Evolutionary conservation across 148 eudicot species (phyloP), one percentile per base, ranked within the genome.

Genomic region (Cornus florida): DNA sequence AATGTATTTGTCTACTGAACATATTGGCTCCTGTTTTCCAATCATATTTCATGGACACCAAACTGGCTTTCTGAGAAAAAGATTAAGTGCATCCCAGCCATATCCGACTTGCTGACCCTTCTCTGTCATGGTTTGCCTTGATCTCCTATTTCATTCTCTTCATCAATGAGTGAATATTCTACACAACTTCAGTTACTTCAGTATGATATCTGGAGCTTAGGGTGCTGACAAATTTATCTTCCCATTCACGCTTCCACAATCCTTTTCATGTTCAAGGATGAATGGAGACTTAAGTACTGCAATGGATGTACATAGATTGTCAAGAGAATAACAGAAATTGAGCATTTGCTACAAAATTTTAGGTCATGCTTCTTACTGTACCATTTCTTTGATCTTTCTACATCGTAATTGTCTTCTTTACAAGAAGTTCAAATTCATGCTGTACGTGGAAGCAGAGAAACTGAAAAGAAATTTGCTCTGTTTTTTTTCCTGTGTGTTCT

Each of bases 21-120:
- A 82, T 76, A 82, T 80, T 50, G 83, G 82, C 14, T 72, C 76
- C 3, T 23, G 81, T 43, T 76, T 66, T 81, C 78, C 20, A 71
- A 85, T 81, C 79, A 69, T 28, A 76, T 78, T 68, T 84, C 74
- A 14, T 88, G 86, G 64, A 86, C 90, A 68, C 92, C 94, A 31
- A 94, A 89, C 77, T 76, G 86, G 84, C 67, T 94, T 73, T 94
- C 97, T 6, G 98, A 90, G 90, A 94, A 94, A 77, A 89, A 92
- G 94, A 75, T 94, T 35, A 90, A 80, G 81, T 88, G 91, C 85
- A 86, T 94, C 71, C 85, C 97, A 48, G 73, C 87, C 24, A 81
- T 94, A 9, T 92, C 69, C 83, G 88, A 71, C 88, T 94, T 20
- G 88, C 90, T 11, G 87, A 88, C 4, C 90, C 88, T 38, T 81